phyloP scores from a whole-genome alignment of 306 rosid species.

The Medicago ruthenica region DNA sequence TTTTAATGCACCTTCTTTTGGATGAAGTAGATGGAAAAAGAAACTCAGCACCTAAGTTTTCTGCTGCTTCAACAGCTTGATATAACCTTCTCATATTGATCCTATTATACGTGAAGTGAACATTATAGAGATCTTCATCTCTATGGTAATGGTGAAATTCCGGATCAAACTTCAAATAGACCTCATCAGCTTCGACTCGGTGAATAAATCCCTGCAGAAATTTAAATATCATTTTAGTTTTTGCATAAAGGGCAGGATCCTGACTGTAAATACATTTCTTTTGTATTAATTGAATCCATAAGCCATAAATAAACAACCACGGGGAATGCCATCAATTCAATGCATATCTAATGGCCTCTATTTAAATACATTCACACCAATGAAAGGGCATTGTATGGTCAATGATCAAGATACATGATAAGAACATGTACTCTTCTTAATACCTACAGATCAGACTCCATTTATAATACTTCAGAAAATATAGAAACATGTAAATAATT shows the following conservation, averaged over 20 bases:
- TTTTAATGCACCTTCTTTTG: constrained; percentile 57
- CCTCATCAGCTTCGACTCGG: constrained; percentile 87
- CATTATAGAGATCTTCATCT: constrained; percentile 59
- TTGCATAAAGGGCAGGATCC: constrained; percentile 10
- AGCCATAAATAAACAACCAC: background rate
- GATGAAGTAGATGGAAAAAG: constrained; percentile 62
- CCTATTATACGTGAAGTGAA: constrained; percentile 78
- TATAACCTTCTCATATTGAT: constrained; percentile 78
- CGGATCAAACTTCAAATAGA: constrained; percentile 63
- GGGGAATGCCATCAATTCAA: constrained; percentile 6
- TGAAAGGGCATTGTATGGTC: background rate
- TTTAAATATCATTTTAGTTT: constrained; percentile 14
- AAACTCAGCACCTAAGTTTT: constrained; percentile 53
- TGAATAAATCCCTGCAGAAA: constrained; percentile 72
- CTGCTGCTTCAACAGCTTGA: constrained; percentile 72
- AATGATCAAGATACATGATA: constrained; percentile 27
- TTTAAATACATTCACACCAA: constrained; percentile 6
- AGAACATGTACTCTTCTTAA: background rate
- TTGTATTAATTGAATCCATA: no score
- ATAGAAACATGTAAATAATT: constrained; percentile 1
- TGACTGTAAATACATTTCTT: constrained; percentile 13
- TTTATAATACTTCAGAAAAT: constrained; percentile 27
- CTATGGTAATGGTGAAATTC: constrained; percentile 58
- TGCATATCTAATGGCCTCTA: background rate
- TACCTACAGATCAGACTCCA: constrained; percentile 21